phyloP scores from a whole-genome alignment of 768 basidiomycete species.

The Mycena rebaudengoi region DNA sequence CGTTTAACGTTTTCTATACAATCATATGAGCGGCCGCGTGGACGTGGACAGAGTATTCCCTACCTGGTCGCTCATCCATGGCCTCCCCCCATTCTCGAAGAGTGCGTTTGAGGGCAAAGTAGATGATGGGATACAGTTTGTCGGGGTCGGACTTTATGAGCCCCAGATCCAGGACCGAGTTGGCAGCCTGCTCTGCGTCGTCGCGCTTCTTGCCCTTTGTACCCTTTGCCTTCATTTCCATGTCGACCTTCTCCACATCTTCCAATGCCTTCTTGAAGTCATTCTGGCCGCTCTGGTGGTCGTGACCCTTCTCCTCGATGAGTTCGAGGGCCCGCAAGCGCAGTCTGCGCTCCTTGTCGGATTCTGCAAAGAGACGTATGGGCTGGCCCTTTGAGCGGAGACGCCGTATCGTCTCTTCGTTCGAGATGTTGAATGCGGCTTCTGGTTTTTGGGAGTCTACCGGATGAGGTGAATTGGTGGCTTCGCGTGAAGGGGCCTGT shows the following conservation, averaged over 20 bases:
- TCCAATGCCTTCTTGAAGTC: slow-evolving; percentile 93
- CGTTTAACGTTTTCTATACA: slow-evolving; percentile 87
- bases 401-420: slow-evolving; percentile 90
- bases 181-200: slow-evolving; percentile 59
- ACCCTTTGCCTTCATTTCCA: slow-evolving; percentile 67
- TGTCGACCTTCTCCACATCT: slow-evolving; percentile 84
- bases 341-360: slow-evolving; percentile 91
- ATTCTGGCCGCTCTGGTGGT: slow-evolving; percentile 87
- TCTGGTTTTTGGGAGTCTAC: slow-evolving; percentile 56
- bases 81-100: slow-evolving; percentile 97
- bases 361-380: slow-evolving; percentile 93
- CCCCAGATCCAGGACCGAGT: slow-evolving; percentile 76
- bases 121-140: slow-evolving; percentile 96
- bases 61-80: slow-evolving; percentile 93
- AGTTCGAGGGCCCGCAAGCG: slow-evolving; percentile 93
- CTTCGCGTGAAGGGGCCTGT: slow-evolving; percentile 51
- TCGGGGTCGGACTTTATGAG: slow-evolving; percentile 92
- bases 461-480: slow-evolving; percentile 52
- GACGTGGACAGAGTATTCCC: slow-evolving; percentile 33
- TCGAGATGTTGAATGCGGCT: slow-evolving; percentile 87
- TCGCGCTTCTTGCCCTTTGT: slow-evolving; percentile 73
- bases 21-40: too few species aligned
- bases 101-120: slow-evolving; percentile 91
- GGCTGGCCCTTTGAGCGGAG: slow-evolving; percentile 94
- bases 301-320: slow-evolving; percentile 89